Evolutionary conservation across 148 eudicot species (phyloP), one percentile per base, ranked within the genome.

Genomic region (Rhododendron ferrugineum): DNA sequence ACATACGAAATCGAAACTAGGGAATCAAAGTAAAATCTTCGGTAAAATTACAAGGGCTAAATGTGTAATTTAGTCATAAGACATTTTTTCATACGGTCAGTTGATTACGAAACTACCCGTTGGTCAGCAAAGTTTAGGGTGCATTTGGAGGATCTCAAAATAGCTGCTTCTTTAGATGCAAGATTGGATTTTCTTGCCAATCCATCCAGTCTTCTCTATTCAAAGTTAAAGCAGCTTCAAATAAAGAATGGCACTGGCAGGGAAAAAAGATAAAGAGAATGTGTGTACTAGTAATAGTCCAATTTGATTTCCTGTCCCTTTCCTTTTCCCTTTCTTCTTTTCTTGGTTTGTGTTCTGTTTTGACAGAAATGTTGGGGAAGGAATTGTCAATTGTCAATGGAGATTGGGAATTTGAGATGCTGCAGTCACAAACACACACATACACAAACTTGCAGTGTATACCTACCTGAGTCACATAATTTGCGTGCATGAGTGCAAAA

Each of bases 211-310:
- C 89, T 90, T 91, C 83, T 49, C 82, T 54, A 82, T 40, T 40
- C 66, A 91, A 92, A 90, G 91, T 81, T 76, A 88, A 88, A 90
- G 88, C 84, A 82, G 84, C 22, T 84, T 60, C 77, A 88, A 34
- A 8, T 62, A 47, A 68, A 80, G 60, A 18, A 54, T 16, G 60
- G 60, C 36, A 16, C 44, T 40, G 44, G 44, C 44, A 40, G 44
- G 44, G 46, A 46, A 40, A 2, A 62, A 60, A 62, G 36, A 83
- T 68, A 79, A 87, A 85, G 79, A 85, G 84, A 77, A 82, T 84
- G 88, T 76, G 84, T 85, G 84, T 74, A 64, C 82, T 83, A 50
- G 79, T 83, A 60, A 83, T 73, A 84, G 6, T 54, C 74, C 64
- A 58, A 20, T 54, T 18, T 54, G 60, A 54, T 54, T 54, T 54